These are phyloP conservation scores for Suillus hirtellus DNA, from an alignment of 768 basidiomycete species.

Conservation along the genomic window DNA sequence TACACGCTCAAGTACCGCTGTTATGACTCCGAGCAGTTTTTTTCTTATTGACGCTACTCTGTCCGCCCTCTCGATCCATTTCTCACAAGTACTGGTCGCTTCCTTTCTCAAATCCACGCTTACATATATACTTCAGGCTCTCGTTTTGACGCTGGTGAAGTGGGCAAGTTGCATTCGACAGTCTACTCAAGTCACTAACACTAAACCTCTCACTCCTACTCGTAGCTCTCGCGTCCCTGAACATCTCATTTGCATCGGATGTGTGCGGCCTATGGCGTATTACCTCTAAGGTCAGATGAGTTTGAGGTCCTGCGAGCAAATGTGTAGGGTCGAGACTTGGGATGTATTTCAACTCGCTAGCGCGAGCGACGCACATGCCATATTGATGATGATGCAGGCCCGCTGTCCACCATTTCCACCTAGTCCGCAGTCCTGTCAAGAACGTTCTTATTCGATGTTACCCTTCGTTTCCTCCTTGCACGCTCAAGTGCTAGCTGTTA, in stretches of 20 bases:
- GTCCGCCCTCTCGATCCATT: background rate
- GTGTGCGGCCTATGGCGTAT: background rate
- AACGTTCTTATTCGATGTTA: background rate
- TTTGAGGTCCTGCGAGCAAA: background rate
- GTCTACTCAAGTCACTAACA: background rate
- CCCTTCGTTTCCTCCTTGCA: background rate
- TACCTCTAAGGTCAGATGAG: background rate
- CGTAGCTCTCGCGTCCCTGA: background rate
- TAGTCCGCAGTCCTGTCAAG: background rate
- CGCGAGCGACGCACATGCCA: background rate
- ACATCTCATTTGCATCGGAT: background rate
- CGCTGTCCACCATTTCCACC: background rate
- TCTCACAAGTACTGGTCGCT: background rate
- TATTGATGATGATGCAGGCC: background rate
- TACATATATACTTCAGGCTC: background rate
- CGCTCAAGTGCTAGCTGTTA: background rate
- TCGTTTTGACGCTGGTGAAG: background rate
- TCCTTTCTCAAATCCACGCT: background rate
- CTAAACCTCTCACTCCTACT: background rate
- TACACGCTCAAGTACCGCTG: background rate
- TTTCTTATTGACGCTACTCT: background rate
- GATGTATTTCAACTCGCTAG: background rate
- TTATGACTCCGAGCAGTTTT: background rate
- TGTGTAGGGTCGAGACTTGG: background rate
- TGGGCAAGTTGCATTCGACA: background rate